Base-by-base conservation (phyloP, 768 basidiomycete genomes). In the Termitomyces sp. region DNA sequence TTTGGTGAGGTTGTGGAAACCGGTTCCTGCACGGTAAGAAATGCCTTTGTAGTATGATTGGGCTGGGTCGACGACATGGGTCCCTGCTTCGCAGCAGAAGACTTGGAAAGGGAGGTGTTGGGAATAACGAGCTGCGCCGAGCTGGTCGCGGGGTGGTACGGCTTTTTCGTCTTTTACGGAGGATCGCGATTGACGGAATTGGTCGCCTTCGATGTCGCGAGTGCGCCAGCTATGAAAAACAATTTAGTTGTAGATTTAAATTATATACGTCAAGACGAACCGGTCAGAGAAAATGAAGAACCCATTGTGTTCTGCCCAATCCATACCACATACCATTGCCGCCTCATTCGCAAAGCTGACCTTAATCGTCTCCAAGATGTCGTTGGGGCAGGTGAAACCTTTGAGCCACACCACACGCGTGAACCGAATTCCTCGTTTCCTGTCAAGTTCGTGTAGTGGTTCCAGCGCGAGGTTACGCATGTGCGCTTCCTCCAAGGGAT, bases 251-350 rank as follows among this genome's bases (percentile, higher is more conserved):
- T 39, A 25, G 29, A 40, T 15, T 15, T 18, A n/a, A 35, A 29
- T n/a, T 20, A 58, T 12, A 52, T 32, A 49, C 3, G 41, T 29
- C 4, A 23, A 31, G 0, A 69, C 86, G 46, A 60, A 92, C 94
- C 96, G 80, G 70, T 98, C 96, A 16, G 95, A 98, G 73, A 97
- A 98, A 61, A 98, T 94, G 77, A 98, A 99, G 72, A 93, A 89
- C 0, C 94, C 94, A 59, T 94, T 91, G 64, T 94, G 90, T 70
- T 99, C 95, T 11, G 94, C 96, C 97, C 97, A 99, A 66, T 99
- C 97, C 96, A 98, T 98, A n/a, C 95, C 96, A 66, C 97, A 98
- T 2, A 98, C 94, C 92, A 99, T 93, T 0, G 94, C 92, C 3
- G 97, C 97, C 60, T 94, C 84, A 66, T 98, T 99, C 31, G 82